phyloP scores from a whole-genome alignment of 495 filamentous ascomycete genomes.

The Aspergillus haitiensis region DNA sequence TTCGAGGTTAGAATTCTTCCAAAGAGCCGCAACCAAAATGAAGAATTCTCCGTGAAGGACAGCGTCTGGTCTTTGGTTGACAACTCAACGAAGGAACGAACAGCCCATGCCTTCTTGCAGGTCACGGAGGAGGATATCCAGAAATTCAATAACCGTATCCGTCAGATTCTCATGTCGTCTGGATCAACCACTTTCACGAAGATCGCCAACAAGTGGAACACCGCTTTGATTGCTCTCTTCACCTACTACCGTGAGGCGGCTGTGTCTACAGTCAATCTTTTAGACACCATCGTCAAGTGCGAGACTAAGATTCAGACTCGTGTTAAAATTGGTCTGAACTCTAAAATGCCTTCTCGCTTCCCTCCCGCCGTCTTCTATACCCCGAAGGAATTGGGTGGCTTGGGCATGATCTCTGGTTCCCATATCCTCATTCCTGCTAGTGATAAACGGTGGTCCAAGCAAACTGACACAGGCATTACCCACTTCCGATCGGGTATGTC shows the following conservation, averaged over 20 bases:
- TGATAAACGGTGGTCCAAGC: slow-evolving; percentile 97
- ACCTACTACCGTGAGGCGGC: slow-evolving; percentile 99
- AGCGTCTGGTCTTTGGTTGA: slow-evolving; percentile 98
- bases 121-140: slow-evolving; percentile 98
- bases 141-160: slow-evolving; percentile 98
- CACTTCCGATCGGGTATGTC: slow-evolving; percentile 99
- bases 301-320: slow-evolving; percentile 99
- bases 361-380: slow-evolving; percentile 99
- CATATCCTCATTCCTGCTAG: slow-evolving; percentile 98
- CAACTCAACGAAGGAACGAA: slow-evolving; percentile 93
- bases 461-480: slow-evolving; percentile 95
- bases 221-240: slow-evolving; percentile 95
- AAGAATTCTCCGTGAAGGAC: slow-evolving; percentile 96
- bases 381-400: slow-evolving; percentile 94
- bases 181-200: slow-evolving; percentile 99
- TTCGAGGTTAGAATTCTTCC: slow-evolving; percentile 98
- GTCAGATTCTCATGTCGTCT: slow-evolving; percentile 98
- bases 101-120: slow-evolving; percentile 96
- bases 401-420: slow-evolving; percentile 98
- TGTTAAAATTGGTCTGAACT: slow-evolving; percentile 98
- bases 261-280: slow-evolving; percentile 91
- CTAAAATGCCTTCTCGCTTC: slow-evolving; percentile 99
- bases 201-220: slow-evolving; percentile 99
- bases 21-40: slow-evolving; percentile 91
- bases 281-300: slow-evolving; percentile 99